Conservation (phyloP, 345 rosid species). For the Eucalyptus grandis region DNA sequence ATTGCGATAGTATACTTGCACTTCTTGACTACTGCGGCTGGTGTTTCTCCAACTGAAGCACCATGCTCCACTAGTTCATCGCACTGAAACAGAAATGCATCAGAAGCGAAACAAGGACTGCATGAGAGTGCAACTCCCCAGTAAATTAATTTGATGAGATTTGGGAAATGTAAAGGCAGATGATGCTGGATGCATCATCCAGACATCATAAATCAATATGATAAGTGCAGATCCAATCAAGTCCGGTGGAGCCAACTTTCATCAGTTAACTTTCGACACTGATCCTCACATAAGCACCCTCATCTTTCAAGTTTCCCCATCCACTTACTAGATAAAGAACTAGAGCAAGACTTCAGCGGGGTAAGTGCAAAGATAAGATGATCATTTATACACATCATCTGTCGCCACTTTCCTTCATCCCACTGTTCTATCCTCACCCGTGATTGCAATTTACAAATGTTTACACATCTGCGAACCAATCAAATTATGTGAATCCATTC, state of each 20-base stretch:
- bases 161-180: background rate
- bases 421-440: background rate
- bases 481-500: background rate
- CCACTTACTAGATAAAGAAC: background rate
- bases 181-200: background rate
- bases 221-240: background rate
- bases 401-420: background rate
- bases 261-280: background rate
- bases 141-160: background rate
- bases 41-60: slow-evolving; percentile 68
- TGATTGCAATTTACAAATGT: background rate
- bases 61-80: slow-evolving; percentile 84
- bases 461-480: background rate
- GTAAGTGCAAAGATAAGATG: background rate
- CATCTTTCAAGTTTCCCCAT: background rate
- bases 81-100: slow-evolving; percentile 33
- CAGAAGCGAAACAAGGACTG: background rate
- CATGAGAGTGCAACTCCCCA: background rate
- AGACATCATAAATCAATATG: background rate
- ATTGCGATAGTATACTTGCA: slow-evolving; percentile 83
- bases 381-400: background rate
- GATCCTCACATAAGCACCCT: background rate
- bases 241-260: background rate
- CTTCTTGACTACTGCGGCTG: slow-evolving; percentile 78
- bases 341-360: background rate